These are phyloP conservation scores for Xylariaceae sp. DNA, from an alignment of 2,329 filamentous ascomycete species.

Conservation along the genomic window DNA sequence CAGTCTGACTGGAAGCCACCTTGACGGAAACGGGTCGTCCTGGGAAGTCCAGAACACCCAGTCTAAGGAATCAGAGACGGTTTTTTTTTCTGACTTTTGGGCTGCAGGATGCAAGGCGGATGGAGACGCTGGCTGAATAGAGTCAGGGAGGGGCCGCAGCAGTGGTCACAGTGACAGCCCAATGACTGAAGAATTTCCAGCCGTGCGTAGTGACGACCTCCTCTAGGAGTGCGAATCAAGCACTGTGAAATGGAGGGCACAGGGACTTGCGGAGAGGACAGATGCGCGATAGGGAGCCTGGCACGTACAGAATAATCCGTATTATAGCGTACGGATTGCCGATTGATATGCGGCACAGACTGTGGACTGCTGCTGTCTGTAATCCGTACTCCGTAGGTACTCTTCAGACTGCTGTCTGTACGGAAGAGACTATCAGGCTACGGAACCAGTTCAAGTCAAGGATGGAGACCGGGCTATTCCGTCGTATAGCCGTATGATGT, in stretches of 20 bases:
- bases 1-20: slow-evolving; percentile 56
- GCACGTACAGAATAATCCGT: no score
- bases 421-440: background rate
- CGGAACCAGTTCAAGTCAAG: background rate
- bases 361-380: background rate
- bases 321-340: no score
- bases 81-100: background rate
- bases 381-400: no score
- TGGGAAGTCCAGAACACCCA: slow-evolving; percentile 35
- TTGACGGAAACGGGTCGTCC: slow-evolving; percentile 44
- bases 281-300: no score
- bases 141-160: slow-evolving; percentile 13
- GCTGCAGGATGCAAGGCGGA: slow-evolving; percentile 22
- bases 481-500: background rate
- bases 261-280: slow-evolving; percentile 6
- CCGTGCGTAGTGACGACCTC: slow-evolving; percentile 13
- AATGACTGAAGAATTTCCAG: slow-evolving; percentile 18
- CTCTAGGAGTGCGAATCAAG: slow-evolving; percentile 12
- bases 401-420: no score
- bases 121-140: slow-evolving; percentile 9
- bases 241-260: slow-evolving; percentile 8
- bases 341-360: background rate
- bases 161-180: slow-evolving; percentile 13
- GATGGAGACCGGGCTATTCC: background rate
- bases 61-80: slow-evolving; percentile 18